Conservation (phyloP, 208 protist species). For the Crithidia thermophila region DNA sequence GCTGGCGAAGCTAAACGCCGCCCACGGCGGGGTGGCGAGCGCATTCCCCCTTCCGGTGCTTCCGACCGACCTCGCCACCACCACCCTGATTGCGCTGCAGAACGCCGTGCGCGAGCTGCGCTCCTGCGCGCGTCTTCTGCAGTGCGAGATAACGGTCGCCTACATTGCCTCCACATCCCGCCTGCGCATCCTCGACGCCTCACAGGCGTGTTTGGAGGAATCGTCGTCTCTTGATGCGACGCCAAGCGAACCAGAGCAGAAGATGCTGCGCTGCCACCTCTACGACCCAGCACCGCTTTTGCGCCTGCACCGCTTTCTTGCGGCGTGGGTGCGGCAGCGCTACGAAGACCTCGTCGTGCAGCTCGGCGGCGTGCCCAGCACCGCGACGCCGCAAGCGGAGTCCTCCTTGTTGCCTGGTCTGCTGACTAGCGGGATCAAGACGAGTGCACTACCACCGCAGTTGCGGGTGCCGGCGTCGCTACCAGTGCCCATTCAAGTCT, state of each 20-base stretch:
- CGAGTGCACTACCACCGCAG: not conserved
- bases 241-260: not conserved
- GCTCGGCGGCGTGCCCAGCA: not conserved
- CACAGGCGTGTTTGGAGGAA: not conserved
- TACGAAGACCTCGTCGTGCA: slow-evolving; percentile 20
- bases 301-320: slow-evolving; percentile 20
- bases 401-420: too few relatives aligned
- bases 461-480: not conserved
- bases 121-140: slow-evolving; percentile 10
- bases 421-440: too few relatives aligned
- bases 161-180: slow-evolving; percentile 22
- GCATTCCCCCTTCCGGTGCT: slow-evolving; percentile 21
- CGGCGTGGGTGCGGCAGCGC: slow-evolving; percentile 22
- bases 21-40: not conserved
- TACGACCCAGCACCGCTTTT: slow-evolving; percentile 15
- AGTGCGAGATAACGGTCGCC: slow-evolving; percentile 25
- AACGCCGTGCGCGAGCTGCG: slow-evolving; percentile 17
- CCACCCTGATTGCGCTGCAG: slow-evolving; percentile 14
- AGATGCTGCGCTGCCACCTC: slow-evolving; percentile 4
- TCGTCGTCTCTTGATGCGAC: not conserved
- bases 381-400: too few relatives aligned
- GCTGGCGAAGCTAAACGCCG: slow-evolving; percentile 16
- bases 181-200: slow-evolving; percentile 5
- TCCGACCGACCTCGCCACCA: slow-evolving; percentile 9
- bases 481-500: not conserved